Base-by-base conservation (phyloP, 2,329 filamentous ascomycete species). In the Dactylella cylindrospora region DNA sequence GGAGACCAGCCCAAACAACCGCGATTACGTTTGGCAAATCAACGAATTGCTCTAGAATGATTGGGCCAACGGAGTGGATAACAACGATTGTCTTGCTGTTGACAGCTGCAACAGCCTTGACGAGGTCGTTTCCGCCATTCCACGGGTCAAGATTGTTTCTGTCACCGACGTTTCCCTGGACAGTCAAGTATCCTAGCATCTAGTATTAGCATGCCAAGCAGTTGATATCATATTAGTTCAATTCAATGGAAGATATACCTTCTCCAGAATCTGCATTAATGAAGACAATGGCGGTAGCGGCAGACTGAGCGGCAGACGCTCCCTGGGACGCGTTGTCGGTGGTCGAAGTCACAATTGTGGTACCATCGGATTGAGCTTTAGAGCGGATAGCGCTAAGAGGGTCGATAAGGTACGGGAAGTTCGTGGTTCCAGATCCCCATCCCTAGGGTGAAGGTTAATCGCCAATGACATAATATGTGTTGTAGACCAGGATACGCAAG, bases 1-100 rank as follows among this genome's bases (percentile, higher is more conserved):
- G 88, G 13, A 90, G 74, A 68, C 87, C 86, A 26, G 88, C 88
- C 80, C 85, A 93, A 1, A 95, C 71, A 47, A 95, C 89, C 31
- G 88, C 89, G 0, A 87, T 90, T 41, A 95, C 78, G 72, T 95
- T 95, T 28, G 82, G 80, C 72, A 83, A 84, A 46, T 86, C 75
- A 68, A 86, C 84, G 79, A 84, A 91, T 7, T 88, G 81, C 9
- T 83, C 81, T 19, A 96, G 74, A 0, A 94, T 75, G 3, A 94
- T 86, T 0, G 90, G 83, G 0, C 90, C 90, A 2, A 84, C 81
- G 1, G 86, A 89, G 76, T 97, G 91, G 59, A 97, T 85, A 54
- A 96, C 82, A 12, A 97, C 88, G 60, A 97, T 85, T 9, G 90
- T 95, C 78, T 96, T 95, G 75, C 85, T 83, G 77, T 85, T 90